phyloP scores from a whole-genome alignment of 768 basidiomycete genomes.

The Xerocomellus intermedius region DNA sequence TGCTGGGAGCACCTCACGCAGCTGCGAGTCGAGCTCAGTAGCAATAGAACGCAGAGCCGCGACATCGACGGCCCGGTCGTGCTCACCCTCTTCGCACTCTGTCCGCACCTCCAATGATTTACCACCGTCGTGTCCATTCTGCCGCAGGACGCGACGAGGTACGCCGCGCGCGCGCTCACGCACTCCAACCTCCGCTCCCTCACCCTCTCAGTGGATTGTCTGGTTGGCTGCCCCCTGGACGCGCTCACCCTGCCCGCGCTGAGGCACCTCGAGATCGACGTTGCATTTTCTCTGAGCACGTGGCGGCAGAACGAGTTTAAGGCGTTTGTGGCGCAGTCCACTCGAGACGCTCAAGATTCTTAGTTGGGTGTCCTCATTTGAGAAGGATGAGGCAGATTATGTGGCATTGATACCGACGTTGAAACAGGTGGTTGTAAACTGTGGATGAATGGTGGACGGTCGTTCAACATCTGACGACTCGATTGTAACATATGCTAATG shows the following conservation, averaged over 20 bases:
- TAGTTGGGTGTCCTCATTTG: no score
- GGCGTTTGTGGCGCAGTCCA: constrained; percentile 14
- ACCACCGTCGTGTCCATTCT: constrained; percentile 4
- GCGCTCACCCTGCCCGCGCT: no score
- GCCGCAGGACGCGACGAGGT: neutral
- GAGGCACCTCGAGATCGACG: no score
- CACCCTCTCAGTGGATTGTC: no score
- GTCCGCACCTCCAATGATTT: constrained; percentile 18
- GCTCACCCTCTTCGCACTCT: constrained; percentile 17
- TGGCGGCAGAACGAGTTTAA: constrained; percentile 16
- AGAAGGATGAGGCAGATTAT: constrained; percentile 11
- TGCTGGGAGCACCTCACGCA: no score
- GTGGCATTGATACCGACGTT: constrained; percentile 18
- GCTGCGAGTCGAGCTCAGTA: no score
- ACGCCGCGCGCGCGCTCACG: neutral
- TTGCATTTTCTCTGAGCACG: no score
- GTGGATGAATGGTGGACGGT: no score
- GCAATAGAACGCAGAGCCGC: no score
- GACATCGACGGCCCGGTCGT: neutral
- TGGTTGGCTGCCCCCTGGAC: no score
- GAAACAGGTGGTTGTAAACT: neutral
- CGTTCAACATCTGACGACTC: no score
- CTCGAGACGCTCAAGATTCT: constrained; percentile 11
- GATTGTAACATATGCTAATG: no score
- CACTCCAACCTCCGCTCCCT: neutral